These are phyloP conservation scores for Neonectria neomacrospora DNA, from an alignment of 2,329 filamentous ascomycete genomes.

Conservation along the genomic window DNA sequence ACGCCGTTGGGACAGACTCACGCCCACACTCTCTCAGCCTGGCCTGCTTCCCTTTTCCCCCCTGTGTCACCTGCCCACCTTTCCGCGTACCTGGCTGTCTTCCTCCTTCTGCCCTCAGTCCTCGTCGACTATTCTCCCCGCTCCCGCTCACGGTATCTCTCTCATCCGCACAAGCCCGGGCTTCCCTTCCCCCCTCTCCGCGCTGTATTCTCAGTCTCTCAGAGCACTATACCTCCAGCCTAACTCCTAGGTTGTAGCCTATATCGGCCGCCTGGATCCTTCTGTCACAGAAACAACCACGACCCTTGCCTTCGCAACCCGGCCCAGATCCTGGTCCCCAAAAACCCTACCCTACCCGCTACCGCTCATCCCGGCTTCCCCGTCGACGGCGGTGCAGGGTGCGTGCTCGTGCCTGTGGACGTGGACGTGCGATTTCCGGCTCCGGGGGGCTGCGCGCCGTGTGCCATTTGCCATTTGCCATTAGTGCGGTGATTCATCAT, in stretches of 20 bases:
- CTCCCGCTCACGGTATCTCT: background rate
- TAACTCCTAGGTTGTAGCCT: background rate
- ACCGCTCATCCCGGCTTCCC: conserved; percentile 38
- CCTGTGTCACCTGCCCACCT: conserved; percentile 22
- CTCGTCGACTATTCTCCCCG: background rate
- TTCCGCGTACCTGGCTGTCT: conserved; percentile 1
- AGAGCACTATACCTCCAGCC: conserved; percentile 10
- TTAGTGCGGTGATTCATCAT: conserved; percentile 26
- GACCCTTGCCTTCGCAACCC: conserved; percentile 12
- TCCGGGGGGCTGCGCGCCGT: background rate
- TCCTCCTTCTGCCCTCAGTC: conserved; percentile 1
- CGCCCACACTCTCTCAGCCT: conserved; percentile 6
- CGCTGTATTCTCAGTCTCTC: background rate
- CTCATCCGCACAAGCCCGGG: background rate
- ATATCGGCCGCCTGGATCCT: conserved; percentile 17
- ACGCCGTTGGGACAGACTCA: conserved; percentile 12
- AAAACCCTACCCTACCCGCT: conserved; percentile 30
- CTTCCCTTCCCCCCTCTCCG: background rate
- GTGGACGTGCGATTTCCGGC: conserved; percentile 40
- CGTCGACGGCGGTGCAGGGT: conserved; percentile 38
- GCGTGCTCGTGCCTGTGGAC: conserved; percentile 28
- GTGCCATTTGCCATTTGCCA: background rate
- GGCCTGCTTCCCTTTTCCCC: conserved; percentile 12
- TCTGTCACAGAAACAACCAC: conserved; percentile 7
- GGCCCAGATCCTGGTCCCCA: conserved; percentile 32